These are phyloP conservation scores for Arthroderma sp. DNA, from an alignment of 2,329 filamentous ascomycete genomes.

Conservation along the genomic window DNA sequence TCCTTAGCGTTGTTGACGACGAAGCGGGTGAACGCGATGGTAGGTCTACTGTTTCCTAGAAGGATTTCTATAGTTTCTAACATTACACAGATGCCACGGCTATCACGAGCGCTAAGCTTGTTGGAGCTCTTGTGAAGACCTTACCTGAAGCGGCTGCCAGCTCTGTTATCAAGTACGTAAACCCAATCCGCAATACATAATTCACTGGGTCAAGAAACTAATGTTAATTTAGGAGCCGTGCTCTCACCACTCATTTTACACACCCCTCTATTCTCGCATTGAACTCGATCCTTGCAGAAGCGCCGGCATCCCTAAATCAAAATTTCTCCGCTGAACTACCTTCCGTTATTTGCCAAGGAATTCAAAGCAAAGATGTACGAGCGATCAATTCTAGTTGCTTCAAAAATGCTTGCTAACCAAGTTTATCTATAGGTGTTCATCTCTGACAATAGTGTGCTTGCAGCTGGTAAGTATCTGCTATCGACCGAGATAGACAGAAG, in stretches of 20 bases:
- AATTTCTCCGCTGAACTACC: slow-evolving; percentile 61
- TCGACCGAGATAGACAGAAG: slow-evolving; percentile 43
- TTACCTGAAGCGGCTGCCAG: slow-evolving; percentile 58
- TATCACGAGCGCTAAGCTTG: slow-evolving; percentile 77
- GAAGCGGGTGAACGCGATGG: slow-evolving; percentile 63
- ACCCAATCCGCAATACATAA: neutral
- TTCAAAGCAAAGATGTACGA: slow-evolving; percentile 62
- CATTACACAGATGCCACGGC: slow-evolving; percentile 48
- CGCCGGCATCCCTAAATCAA: slow-evolving; percentile 55
- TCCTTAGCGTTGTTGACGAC: slow-evolving; percentile 76
- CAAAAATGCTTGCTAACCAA: neutral
- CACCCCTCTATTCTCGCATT: slow-evolving; percentile 71
- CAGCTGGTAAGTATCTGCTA: slow-evolving; percentile 80
- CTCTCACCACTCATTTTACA: slow-evolving; percentile 63
- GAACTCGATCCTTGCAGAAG: slow-evolving; percentile 77
- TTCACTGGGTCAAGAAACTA: slow-evolving; percentile 10
- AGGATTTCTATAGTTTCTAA: slow-evolving; percentile 7
- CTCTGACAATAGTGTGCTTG: slow-evolving; percentile 75
- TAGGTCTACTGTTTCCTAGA: slow-evolving; percentile 16
- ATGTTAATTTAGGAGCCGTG: slow-evolving; percentile 50
- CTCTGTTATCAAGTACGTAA: slow-evolving; percentile 41
- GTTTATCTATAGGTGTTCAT: slow-evolving; percentile 51
- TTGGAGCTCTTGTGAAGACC: slow-evolving; percentile 81
- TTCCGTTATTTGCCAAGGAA: slow-evolving; percentile 64
- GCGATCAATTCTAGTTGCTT: slow-evolving; percentile 5